Percentiles rank a stretch among this genome's conserved stretches.
Evolutionary conservation across 805 yeast genomes (phyloP).

Genomic region (Maudiozyma bulderi): DNA sequence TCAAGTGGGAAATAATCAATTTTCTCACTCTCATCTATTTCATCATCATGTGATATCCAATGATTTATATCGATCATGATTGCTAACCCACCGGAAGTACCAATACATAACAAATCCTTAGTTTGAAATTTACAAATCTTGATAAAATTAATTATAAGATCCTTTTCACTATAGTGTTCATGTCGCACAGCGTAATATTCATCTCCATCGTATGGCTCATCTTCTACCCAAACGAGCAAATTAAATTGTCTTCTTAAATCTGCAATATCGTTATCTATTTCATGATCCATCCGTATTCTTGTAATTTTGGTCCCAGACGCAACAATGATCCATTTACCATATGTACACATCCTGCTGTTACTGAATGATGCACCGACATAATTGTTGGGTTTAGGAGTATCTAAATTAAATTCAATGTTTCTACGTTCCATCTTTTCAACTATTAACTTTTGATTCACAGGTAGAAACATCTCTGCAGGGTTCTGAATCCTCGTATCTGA

Average conservation of each 20-base stretch:
- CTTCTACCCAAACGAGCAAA: neutral
- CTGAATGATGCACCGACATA: conserved; percentile 2
- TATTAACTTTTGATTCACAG: conserved; percentile 11
- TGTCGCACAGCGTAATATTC: neutral
- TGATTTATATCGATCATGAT: conserved; percentile 30
- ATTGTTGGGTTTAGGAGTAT: neutral
- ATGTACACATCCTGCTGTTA: conserved; percentile 9
- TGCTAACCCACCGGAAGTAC: conserved; percentile 48
- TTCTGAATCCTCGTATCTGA: conserved; percentile 9
- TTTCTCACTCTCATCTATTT: neutral
- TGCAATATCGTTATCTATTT: neutral
- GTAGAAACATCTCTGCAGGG: conserved; percentile 17
- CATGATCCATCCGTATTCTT: conserved; percentile 6
- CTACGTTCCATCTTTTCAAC: conserved; percentile 7
- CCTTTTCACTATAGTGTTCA: neutral
- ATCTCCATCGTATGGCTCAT: neutral
- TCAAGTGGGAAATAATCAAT: neutral
- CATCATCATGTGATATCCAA: neutral
- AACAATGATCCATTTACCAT: conserved; percentile 7
- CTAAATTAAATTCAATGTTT: neutral
- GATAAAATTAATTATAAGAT: conserved; percentile 32
- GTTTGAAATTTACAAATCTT: conserved; percentile 31
- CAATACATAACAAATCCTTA: conserved; percentile 37
- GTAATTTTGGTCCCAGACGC: conserved; percentile 6
- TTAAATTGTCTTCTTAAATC: neutral